Base-by-base conservation (phyloP, 2,329 filamentous ascomycete species). In the Cryphonectria japonica region DNA sequence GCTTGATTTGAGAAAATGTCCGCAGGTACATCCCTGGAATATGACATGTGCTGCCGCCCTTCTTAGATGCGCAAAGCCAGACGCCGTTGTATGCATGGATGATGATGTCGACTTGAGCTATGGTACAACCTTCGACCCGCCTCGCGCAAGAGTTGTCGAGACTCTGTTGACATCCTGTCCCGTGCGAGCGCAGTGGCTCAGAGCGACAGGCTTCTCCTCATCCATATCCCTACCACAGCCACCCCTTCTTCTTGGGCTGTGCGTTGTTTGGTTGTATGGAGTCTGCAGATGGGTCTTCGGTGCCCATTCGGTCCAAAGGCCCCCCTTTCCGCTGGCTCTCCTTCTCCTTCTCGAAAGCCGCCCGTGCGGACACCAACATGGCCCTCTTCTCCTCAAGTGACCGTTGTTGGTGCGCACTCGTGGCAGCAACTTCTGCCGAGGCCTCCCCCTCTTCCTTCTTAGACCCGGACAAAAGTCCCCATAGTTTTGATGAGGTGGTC, bases 281-380 rank as follows among this genome's bases (percentile, higher is more conserved):
- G 43, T 69, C 26, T 66, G 72, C 75, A 43, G 71, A 73, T 57
- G 68, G 76, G 32, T 76, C 75, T 43, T 83, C 80, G 41, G 84
- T 76, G 0, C 85, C 86, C 2, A 88, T 72, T 70, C 83, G 83
- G 75, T 88, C 86, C 61, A 88, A 77, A 66, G 82, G 82, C 1
- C 86, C 87, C 29, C 86, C 86, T 16, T 74, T 78, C 71, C 80
- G 80, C 80, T 88, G 85, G 72, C 84, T 85, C 74, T 85, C 82
- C 74, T 82, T 83, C 79, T 88, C 86, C 57, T 79, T 77, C 71
- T 86, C 84, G 73, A 86, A 84, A 1, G 82, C 85, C 26, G 77
- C 79, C 70, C 80, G 81, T 46, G 83, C 83, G 77, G 84, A 83
- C 74, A 77, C 76, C 7, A 83, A 52, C 65, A 73, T 75, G 19